Percentiles rank a stretch among this genome's conserved stretches.
These are phyloP conservation scores for Mycena galopus DNA, from an alignment of 768 basidiomycete species.

Conservation along the genomic window DNA sequence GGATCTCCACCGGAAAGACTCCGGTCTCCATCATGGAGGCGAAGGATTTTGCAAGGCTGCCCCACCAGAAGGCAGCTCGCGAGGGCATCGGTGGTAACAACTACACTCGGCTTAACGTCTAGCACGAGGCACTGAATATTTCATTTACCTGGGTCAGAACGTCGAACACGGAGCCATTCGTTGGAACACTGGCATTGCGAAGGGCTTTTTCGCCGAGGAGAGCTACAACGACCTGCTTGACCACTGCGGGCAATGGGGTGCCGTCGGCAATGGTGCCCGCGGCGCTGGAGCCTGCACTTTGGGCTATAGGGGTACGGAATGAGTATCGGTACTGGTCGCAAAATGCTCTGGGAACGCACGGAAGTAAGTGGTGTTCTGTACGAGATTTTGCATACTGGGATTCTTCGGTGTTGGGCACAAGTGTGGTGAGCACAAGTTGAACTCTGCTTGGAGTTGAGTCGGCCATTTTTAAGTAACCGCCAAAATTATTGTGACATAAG, in stretches of 20 bases:
- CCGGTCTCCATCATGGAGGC: slow-evolving; percentile 47
- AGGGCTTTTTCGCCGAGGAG: slow-evolving; percentile 13
- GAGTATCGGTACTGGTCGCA: neutral
- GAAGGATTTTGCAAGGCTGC: slow-evolving; percentile 43
- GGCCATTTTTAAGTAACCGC: neutral
- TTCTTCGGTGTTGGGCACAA: no score
- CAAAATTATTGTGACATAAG: neutral
- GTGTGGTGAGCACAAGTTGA: neutral
- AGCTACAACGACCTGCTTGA: neutral
- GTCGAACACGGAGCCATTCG: neutral
- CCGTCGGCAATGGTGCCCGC: neutral
- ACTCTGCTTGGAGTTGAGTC: neutral
- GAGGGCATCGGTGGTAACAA: slow-evolving; percentile 2
- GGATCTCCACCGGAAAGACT: slow-evolving; percentile 39
- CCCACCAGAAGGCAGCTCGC: slow-evolving; percentile 44
- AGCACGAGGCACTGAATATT: neutral
- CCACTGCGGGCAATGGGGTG: neutral
- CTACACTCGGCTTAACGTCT: neutral
- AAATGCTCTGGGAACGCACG: neutral
- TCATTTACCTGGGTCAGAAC: slow-evolving; percentile 1
- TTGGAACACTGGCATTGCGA: neutral
- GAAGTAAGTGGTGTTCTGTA: slow-evolving; percentile 7
- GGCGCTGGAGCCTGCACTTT: neutral
- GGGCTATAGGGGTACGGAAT: neutral
- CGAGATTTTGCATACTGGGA: slow-evolving; percentile 9